Evolutionary conservation across 2,329 filamentous ascomycete genomes (phyloP).

Genomic region (Parastagonospora nodorum): DNA sequence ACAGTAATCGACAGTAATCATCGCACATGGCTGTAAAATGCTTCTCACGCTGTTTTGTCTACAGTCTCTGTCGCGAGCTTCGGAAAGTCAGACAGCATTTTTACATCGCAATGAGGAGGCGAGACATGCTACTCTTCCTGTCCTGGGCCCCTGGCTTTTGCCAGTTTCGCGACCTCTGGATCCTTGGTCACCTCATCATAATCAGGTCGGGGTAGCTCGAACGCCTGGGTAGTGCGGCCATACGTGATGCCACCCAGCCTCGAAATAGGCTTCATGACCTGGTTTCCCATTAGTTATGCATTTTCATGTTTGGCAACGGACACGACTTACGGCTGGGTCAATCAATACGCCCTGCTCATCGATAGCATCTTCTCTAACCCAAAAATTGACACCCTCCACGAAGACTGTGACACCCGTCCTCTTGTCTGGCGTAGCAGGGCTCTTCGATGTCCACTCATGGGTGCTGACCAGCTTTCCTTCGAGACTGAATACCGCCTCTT

Average conservation of each 20-base stretch:
- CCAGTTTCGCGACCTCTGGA: constrained; percentile 63
- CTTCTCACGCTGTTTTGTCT: not conserved
- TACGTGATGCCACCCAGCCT: constrained; percentile 89
- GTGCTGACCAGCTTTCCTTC: constrained; percentile 78
- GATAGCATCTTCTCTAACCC: constrained; percentile 86
- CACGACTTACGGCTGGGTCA: constrained; percentile 65
- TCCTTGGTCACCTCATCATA: constrained; percentile 53
- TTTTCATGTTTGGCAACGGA: not conserved
- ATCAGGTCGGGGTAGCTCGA: constrained; percentile 71
- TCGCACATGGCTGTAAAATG: not conserved
- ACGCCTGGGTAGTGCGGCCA: constrained; percentile 68
- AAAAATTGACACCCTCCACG: constrained; percentile 84
- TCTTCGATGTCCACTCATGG: constrained; percentile 76
- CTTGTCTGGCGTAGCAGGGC: constrained; percentile 65
- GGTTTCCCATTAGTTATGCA: constrained; percentile 1
- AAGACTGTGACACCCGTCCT: constrained; percentile 76
- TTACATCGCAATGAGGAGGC: not conserved
- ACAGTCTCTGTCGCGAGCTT: constrained; percentile 10
- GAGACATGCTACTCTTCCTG: constrained; percentile 26
- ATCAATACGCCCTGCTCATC: constrained; percentile 76
- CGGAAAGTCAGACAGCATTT: constrained; percentile 7
- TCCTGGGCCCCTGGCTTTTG: constrained; percentile 48
- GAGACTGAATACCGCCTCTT: constrained; percentile 80
- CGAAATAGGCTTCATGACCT: constrained; percentile 75
- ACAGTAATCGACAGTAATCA: too few relatives aligned